Conservation (phyloP, 306 rosid genomes). For the Pyrus pyrifolia region DNA sequence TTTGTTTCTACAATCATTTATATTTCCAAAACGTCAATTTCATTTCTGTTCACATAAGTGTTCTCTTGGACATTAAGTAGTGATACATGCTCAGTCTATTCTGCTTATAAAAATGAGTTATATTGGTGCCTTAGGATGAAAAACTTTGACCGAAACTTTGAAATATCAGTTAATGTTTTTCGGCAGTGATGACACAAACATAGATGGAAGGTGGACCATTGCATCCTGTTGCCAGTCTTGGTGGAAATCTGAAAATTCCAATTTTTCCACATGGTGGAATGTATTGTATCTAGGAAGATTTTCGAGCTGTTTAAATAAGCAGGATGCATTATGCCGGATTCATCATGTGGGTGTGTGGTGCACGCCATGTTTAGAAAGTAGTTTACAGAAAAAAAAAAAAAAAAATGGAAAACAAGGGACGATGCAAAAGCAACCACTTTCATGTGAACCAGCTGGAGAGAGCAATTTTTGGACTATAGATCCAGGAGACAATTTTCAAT, state of each 20-base stretch:
- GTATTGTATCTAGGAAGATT: background rate
- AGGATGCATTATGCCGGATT: background rate
- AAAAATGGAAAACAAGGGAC: background rate
- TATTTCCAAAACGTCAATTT: background rate
- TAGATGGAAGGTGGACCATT: background rate
- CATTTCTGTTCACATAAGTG: background rate
- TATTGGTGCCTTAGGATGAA: background rate
- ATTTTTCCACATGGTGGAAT: background rate
- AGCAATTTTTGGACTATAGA: background rate
- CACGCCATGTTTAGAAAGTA: background rate
- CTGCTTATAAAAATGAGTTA: background rate
- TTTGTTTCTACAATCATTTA: conserved; percentile 32
- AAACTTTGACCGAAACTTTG: background rate
- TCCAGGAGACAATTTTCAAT: background rate
- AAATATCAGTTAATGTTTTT: background rate
- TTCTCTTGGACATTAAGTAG: background rate
- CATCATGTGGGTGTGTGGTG: background rate
- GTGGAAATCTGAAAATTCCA: background rate
- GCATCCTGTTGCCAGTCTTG: background rate
- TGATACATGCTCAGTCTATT: background rate
- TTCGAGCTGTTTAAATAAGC: background rate
- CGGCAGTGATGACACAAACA: background rate
- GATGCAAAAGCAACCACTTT: background rate
- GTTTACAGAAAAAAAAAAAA: too few relatives aligned
- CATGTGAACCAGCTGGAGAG: background rate